Percentiles rank a stretch among this genome's conserved stretches.
phyloP scores from a whole-genome alignment of 2,329 filamentous ascomycete species.

The Ophiosphaerella narmari region DNA sequence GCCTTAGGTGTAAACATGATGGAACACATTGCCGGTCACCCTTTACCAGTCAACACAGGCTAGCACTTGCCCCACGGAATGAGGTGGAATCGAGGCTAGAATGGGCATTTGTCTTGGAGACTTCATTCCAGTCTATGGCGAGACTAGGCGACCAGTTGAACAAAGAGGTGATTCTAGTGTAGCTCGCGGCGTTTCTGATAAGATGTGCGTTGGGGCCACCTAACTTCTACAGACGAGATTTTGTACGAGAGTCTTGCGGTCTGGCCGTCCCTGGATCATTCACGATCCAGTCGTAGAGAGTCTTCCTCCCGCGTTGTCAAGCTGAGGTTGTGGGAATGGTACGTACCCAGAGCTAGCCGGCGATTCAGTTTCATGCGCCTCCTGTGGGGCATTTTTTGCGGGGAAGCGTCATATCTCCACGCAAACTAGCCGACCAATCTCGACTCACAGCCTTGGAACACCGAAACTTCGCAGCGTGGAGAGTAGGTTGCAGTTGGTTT shows the following conservation, averaged over 20 bases:
- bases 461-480: not conserved
- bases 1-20: constrained; percentile 9
- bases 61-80: constrained; percentile 27
- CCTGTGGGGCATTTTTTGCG: constrained; percentile 20
- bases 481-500: no score
- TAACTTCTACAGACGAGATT: no score
- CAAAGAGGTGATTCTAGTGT: constrained; percentile 3
- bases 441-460: not conserved
- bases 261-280: not conserved
- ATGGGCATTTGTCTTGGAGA: constrained; percentile 17
- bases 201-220: not conserved
- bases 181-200: not conserved
- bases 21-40: constrained; percentile 11
- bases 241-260: not conserved
- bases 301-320: not conserved
- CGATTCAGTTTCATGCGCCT: not conserved
- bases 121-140: constrained; percentile 22
- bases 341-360: not conserved
- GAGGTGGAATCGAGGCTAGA: constrained; percentile 23
- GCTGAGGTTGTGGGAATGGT: not conserved
- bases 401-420: constrained; percentile 10
- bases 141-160: constrained; percentile 15
- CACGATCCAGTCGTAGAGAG: not conserved
- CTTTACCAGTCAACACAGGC: constrained; percentile 20
- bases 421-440: not conserved